Percentiles rank a stretch among this genome's conserved stretches.
Evolutionary conservation across 208 protist species (phyloP).

Genomic region (Leishmania turanica): DNA sequence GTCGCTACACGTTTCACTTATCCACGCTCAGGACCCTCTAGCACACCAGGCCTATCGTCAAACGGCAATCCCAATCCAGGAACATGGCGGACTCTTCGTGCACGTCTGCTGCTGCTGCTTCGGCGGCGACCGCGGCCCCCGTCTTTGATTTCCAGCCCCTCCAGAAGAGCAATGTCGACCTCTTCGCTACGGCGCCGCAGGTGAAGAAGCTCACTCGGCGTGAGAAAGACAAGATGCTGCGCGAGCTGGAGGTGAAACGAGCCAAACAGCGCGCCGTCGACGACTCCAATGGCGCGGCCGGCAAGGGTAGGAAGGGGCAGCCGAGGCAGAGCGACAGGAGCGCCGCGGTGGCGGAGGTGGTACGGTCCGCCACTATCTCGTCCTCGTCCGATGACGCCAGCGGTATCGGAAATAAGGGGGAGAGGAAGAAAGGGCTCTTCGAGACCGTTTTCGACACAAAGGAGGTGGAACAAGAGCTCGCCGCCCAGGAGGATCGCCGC

Average conservation of each 20-base stretch:
- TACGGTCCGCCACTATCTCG: constrained; percentile 7
- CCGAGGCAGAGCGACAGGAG: constrained; percentile 7
- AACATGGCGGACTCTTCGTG: constrained; percentile 7
- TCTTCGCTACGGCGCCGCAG: constrained; percentile 84
- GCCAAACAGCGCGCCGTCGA: constrained; percentile 3
- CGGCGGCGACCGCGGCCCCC: constrained; percentile 3
- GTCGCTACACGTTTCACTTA: background rate
- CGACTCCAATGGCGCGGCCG: background rate
- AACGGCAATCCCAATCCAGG: background rate
- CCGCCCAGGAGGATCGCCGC: constrained; percentile 28
- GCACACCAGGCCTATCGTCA: too few relatives aligned
- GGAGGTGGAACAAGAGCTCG: constrained; percentile 34
- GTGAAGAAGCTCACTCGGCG: constrained; percentile 84
- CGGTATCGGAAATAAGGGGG: background rate
- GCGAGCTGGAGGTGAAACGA: constrained; percentile 39
- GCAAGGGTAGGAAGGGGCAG: constrained; percentile 7
- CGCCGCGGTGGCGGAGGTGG: constrained; percentile 19
- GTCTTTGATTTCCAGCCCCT: constrained; percentile 67
- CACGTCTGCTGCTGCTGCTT: background rate
- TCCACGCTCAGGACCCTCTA: background rate
- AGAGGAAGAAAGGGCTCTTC: constrained; percentile 34
- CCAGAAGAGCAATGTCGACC: constrained; percentile 70
- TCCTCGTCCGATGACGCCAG: constrained; percentile 5
- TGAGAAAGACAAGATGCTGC: constrained; percentile 63
- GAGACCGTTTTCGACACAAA: constrained; percentile 53